Base-by-base conservation (phyloP, 2,329 filamentous ascomycete species). In the Neofusicoccum sp. region DNA sequence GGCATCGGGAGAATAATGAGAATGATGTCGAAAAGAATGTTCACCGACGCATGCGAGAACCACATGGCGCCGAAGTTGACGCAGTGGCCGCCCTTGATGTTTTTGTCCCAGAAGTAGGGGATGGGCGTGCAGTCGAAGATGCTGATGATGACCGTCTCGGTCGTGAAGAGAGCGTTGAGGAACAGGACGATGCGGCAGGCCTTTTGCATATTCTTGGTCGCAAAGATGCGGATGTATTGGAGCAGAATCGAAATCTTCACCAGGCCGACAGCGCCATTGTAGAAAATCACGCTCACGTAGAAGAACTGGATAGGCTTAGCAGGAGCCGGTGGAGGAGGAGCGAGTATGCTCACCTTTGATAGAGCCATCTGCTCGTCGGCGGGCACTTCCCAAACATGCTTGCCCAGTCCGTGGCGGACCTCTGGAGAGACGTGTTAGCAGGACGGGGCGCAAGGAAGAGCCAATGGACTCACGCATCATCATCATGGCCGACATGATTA, bases 221-320 rank as follows among this genome's bases (percentile, higher is more conserved):
- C 64, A 4, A 75, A 75, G 53, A 75, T 69, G 36, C 71, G 69
- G 5, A 69, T 60, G 57, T 74, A 75, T 58, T 73, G 71, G 33
- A 72, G 57, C 12, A 75, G 59, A 36, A 75, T 73, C 1, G 71
- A 72, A 49, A 70, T 64, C 62, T 75, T 75, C 24, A 68, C 68
- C 14, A 69, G 57, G 3, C 69, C 68, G 14, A 74, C 67, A 2
- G 70, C 70, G 2, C 72, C 58, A 43, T 72, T 69, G 63, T 73
- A 74, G 3, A 70, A 45, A 6, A 73, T 70, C 8, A 73, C 64
- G 47, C 65, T 69, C 12, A 65, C 68, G 66, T 69, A 74, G 58
- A 73, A 73, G 14, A 40, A 61, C 56, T 58, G 14, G 2, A 14
- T 16, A n/a, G 20, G 8, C 4, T 40, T 31, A 47, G 34, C 14